These are phyloP conservation scores for Heterobasidion irregulare DNA, from an alignment of 1,284 basidiomycete species.

Conservation along the genomic window DNA sequence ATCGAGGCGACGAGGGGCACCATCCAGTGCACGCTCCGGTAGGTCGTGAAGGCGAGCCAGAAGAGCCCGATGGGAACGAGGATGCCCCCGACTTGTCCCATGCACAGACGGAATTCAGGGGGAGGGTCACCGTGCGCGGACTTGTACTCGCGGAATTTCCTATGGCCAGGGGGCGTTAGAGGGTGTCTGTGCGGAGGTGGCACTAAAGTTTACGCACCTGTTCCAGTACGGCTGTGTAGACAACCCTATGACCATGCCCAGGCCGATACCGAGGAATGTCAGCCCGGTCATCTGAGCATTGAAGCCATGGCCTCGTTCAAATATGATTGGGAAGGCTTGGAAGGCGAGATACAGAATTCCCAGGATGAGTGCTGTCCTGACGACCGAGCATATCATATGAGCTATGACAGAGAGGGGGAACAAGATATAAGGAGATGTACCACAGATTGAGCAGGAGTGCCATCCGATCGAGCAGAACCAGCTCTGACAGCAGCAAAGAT, in stretches of 20 bases:
- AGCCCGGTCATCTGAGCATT: constrained; percentile 52
- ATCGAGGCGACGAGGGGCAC: constrained; percentile 56
- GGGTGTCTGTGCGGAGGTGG: background rate
- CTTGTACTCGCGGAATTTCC: constrained; percentile 21
- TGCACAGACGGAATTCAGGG: constrained; percentile 61
- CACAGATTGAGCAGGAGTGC: constrained; percentile 59
- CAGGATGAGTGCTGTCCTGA: constrained; percentile 52
- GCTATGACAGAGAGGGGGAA: background rate
- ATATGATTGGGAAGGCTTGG: constrained; percentile 66
- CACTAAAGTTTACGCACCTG: constrained; percentile 20
- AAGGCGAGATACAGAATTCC: constrained; percentile 74
- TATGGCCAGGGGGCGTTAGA: constrained; percentile 5
- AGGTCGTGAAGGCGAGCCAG: constrained; percentile 70
- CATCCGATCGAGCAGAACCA: constrained; percentile 69
- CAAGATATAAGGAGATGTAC: constrained; percentile 12
- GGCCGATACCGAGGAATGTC: constrained; percentile 64
- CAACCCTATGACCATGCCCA: constrained; percentile 55
- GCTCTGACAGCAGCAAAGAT: constrained; percentile 32
- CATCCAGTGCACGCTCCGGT: constrained; percentile 63
- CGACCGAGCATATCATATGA: too few species aligned
- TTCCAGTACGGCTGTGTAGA: constrained; percentile 61
- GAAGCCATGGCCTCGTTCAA: constrained; percentile 54
- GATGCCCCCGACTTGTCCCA: constrained; percentile 63
- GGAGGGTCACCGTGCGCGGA: constrained; percentile 43
- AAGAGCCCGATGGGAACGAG: constrained; percentile 64